phyloP scores from a whole-genome alignment of 192 early-diverging fungal species.

The Coemansia sp. region DNA sequence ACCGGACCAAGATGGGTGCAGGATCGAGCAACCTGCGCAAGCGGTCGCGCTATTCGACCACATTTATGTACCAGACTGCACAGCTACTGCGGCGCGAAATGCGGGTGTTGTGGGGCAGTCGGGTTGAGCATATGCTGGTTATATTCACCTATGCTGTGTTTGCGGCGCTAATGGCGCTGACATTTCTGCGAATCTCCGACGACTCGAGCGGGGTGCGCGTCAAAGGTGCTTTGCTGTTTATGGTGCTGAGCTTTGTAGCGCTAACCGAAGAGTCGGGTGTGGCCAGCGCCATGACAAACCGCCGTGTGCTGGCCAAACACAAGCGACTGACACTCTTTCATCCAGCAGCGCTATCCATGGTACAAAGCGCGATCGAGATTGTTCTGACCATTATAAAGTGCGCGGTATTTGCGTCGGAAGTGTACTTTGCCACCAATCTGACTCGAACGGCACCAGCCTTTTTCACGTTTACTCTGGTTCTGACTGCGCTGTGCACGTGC shows the following conservation, averaged over 20 bases:
- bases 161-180: slow-evolving; percentile 71
- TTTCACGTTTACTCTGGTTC: slow-evolving; percentile 60
- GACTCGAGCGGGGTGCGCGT: slow-evolving; percentile 64
- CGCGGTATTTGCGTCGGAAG: slow-evolving; percentile 56
- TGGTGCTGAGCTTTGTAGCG: slow-evolving; percentile 67
- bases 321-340: slow-evolving; percentile 63
- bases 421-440: slow-evolving; percentile 63
- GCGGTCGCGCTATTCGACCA: slow-evolving; percentile 65
- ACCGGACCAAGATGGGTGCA: slow-evolving; percentile 57
- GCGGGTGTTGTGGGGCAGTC: slow-evolving; percentile 61
- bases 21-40: slow-evolving; percentile 53
- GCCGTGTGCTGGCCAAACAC: slow-evolving; percentile 76
- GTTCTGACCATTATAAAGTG: slow-evolving; percentile 58
- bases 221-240: slow-evolving; percentile 49
- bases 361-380: slow-evolving; percentile 20
- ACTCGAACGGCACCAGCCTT: slow-evolving; percentile 53
- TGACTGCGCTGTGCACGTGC: slow-evolving; percentile 52
- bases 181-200: slow-evolving; percentile 63
- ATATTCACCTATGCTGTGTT: slow-evolving; percentile 61
- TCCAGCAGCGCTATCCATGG: slow-evolving; percentile 35
- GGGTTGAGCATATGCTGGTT: slow-evolving; percentile 55
- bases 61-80: slow-evolving; percentile 64
- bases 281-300: slow-evolving; percentile 65
- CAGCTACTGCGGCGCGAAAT: slow-evolving; percentile 63
- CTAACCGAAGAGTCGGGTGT: slow-evolving; percentile 71